Percentiles rank a stretch among this genome's conserved stretches.
These are phyloP conservation scores for Pestalotiopsis sp. DNA, from an alignment of 2,329 filamentous ascomycete species.

Conservation along the genomic window DNA sequence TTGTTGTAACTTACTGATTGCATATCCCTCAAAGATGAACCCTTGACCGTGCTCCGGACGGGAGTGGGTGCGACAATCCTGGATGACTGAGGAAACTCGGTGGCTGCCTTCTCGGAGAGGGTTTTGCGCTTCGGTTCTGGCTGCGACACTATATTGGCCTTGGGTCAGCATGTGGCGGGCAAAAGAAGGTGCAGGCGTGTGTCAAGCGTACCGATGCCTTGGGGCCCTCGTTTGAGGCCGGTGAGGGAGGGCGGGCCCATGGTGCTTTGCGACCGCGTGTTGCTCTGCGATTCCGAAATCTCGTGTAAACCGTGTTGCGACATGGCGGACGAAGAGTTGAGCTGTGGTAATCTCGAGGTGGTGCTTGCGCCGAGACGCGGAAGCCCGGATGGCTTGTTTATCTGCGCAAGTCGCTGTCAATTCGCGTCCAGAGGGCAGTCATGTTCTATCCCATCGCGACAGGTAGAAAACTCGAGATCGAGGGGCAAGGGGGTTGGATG, in stretches of 20 bases:
- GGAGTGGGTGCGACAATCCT: slow-evolving; percentile 42
- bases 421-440: background rate
- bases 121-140: slow-evolving; percentile 64
- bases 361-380: slow-evolving; percentile 14
- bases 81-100: slow-evolving; percentile 43
- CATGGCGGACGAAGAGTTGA: slow-evolving; percentile 21
- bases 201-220: slow-evolving; percentile 42
- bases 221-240: slow-evolving; percentile 53
- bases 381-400: slow-evolving; percentile 14
- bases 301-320: slow-evolving; percentile 47
- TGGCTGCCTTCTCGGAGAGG: slow-evolving; percentile 51
- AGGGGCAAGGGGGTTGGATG: background rate
- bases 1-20: slow-evolving; percentile 5
- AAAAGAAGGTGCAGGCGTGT: slow-evolving; percentile 13
- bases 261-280: slow-evolving; percentile 49
- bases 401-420: slow-evolving; percentile 4
- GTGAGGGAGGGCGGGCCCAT: slow-evolving; percentile 39
- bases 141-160: slow-evolving; percentile 43
- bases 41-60: slow-evolving; percentile 46
- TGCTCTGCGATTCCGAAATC: slow-evolving; percentile 62
- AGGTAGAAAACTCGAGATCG: background rate
- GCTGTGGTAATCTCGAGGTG: slow-evolving; percentile 24
- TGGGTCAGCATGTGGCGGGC: slow-evolving; percentile 19
- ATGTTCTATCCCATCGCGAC: background rate
- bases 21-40: slow-evolving; percentile 38